Conservation (phyloP, 192 early-diverging fungal species). For the Backusella circina region DNA sequence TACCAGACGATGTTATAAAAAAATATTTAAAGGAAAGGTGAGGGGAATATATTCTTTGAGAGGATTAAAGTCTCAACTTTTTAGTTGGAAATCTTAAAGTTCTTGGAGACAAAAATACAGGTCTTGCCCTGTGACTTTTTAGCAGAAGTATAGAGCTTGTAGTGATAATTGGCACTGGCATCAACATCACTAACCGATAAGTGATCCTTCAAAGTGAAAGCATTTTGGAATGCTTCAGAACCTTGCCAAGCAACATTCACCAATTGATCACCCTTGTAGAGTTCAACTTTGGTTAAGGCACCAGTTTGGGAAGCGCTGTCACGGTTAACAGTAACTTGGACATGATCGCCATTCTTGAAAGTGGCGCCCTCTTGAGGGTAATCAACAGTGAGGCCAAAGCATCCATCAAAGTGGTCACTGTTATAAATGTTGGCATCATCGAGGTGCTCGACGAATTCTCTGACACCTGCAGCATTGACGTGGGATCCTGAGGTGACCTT, state of each 20-base stretch:
- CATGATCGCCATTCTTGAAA: conserved; percentile 18
- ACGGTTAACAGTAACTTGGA: conserved; percentile 16
- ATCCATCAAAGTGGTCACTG: conserved; percentile 23
- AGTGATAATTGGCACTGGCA: conserved; percentile 20
- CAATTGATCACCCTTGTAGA: conserved; percentile 24
- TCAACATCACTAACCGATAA: conserved; percentile 3
- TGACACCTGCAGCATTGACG: conserved; percentile 19
- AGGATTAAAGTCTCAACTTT: background rate
- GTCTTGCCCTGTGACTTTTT: conserved; percentile 7
- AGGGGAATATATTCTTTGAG: background rate
- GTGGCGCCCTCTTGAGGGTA: conserved; percentile 17
- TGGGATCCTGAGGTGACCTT: conserved; percentile 25
- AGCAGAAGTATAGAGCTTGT: conserved; percentile 16
- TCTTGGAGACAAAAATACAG: conserved; percentile 21
- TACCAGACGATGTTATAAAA: background rate
- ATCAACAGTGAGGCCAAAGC: conserved; percentile 28
- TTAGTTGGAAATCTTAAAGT: conserved; percentile 17
- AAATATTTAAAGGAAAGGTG: background rate
- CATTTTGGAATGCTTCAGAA: conserved; percentile 19
- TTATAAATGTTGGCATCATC: conserved; percentile 22
- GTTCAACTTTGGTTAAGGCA: conserved; percentile 17
- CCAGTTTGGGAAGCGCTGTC: conserved; percentile 29
- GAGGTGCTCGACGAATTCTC: conserved; percentile 9
- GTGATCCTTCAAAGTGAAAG: conserved; percentile 30
- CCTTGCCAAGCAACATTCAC: conserved; percentile 17